Evolutionary conservation across 2,329 filamentous ascomycete species (phyloP).

Genomic region (Aspergillus phoenicis): DNA sequence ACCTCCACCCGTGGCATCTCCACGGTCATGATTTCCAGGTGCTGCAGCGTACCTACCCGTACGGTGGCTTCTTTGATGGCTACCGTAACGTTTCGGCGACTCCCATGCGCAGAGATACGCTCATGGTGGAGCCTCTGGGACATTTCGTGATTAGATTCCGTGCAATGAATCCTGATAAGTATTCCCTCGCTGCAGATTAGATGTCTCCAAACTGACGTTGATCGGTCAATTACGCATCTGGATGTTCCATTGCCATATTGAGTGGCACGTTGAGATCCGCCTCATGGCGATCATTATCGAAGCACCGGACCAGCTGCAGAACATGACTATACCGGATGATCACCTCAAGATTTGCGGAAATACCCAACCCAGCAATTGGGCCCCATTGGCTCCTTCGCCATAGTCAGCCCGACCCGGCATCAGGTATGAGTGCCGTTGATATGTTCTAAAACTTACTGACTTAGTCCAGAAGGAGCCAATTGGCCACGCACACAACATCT

Average conservation of each 20-base stretch:
- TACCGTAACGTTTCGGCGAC: conserved; percentile 29
- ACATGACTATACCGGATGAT: conserved; percentile 7
- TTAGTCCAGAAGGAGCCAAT: background rate
- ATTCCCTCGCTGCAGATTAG: background rate
- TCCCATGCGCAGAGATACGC: conserved; percentile 37
- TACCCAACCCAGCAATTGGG: background rate
- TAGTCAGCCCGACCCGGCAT: background rate
- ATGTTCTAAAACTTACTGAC: background rate
- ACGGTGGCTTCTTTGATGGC: conserved; percentile 32
- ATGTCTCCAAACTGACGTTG: background rate
- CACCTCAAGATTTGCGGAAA: conserved; percentile 7
- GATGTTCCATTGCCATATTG: conserved; percentile 42
- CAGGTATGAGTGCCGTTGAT: background rate
- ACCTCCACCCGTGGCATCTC: conserved; percentile 53
- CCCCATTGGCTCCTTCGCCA: background rate
- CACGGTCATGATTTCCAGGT: conserved; percentile 57
- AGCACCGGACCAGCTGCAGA: conserved; percentile 27
- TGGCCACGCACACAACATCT: background rate
- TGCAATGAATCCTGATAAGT: conserved; percentile 38
- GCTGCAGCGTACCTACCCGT: conserved; percentile 33
- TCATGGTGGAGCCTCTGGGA: conserved; percentile 36
- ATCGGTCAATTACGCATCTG: conserved; percentile 26
- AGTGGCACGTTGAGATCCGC: conserved; percentile 40
- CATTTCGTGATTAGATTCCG: conserved; percentile 39
- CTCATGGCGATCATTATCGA: conserved; percentile 37